Evolutionary conservation across 306 rosid genomes (phyloP), one percentile per base, ranked within the genome.

Genomic region (Begonia peltatifolia): DNA sequence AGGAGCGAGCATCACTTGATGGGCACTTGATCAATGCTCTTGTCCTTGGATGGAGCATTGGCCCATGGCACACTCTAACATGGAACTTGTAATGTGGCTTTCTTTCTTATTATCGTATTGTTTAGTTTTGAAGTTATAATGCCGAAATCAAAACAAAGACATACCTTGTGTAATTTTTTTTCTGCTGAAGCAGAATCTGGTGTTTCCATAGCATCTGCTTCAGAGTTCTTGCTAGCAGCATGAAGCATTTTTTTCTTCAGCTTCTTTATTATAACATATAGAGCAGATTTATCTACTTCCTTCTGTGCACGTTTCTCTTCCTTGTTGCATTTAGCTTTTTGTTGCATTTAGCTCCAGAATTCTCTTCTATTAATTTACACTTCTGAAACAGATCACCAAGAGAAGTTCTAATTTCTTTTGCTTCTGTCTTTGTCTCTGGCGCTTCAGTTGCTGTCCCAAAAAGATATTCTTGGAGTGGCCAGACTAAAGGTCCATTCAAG

Each of bases 401-500:
- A 35, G 96, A 76, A 12, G 94, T 76, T 60, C 96, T 70, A 14
- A 80, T 76, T 71, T 86, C 99, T 73, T 87, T 79, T 79, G 84
- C 80, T 12, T 78, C 71, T 66, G 83, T 87, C 66, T 80, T 68
- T 66, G 79, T 79, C 63, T 77, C 85, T 2, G 85, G 68, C 64
- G 80, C 6, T 52, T 80, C 94, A 56, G 72, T 63, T 4, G 81
- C 81, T 17, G 89, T 75, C 41, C 89, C 86, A 42, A 84, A 80
- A 10, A 80, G 86, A 65, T 78, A 84, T 13, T 69, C 85, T 69
- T 80, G 86, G 18, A 83, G 76, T 25, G 93, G 96, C 63, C 87
- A 83, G 53, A 74, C 58, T 23, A 80, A 38, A 60, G 59, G 72
- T 47, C 76, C 83, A 54, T 75, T 78, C 38, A 58, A 79, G 59